Conservation (phyloP, 805 yeast species). For the Myxozyma nipponensis region DNA sequence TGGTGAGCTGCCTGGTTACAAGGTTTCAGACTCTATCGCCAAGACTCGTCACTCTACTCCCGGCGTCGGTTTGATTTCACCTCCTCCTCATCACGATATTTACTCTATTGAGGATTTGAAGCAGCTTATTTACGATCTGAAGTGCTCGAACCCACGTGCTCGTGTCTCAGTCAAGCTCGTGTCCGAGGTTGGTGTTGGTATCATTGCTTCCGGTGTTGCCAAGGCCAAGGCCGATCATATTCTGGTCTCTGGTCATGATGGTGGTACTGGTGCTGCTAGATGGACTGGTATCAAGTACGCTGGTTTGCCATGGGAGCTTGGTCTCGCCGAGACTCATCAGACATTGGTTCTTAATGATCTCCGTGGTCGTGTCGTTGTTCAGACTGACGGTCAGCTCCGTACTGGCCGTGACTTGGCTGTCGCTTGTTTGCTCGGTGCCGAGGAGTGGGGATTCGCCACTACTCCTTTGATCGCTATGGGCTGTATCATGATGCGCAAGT, state of each 20-base stretch:
- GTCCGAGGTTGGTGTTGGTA: conserved; percentile 98
- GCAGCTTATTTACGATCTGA: conserved; percentile 92
- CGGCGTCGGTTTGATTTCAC: conserved; percentile 94
- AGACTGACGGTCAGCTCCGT: conserved; percentile 97
- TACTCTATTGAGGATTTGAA: conserved; percentile 97
- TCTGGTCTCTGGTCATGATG: conserved; percentile 95
- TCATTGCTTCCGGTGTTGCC: conserved; percentile 98
- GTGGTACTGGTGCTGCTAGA: conserved; percentile 99
- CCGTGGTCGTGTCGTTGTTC: conserved; percentile 92
- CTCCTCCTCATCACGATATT: conserved; percentile 98
- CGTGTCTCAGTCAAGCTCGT: conserved; percentile 95
- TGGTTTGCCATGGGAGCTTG: conserved; percentile 98
- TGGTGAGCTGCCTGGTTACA: conserved; percentile 95
- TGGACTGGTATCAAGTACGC: conserved; percentile 97
- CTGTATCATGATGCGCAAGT: conserved; percentile 92
- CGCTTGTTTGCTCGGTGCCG: conserved; percentile 95
- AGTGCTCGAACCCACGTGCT: conserved; percentile 95
- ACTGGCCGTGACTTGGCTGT: conserved; percentile 96
- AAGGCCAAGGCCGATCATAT: conserved; percentile 98
- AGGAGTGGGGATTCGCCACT: conserved; percentile 97
- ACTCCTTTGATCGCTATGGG: conserved; percentile 97
- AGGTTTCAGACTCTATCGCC: conserved; percentile 83
- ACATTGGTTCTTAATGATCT: conserved; percentile 92
- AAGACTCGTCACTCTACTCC: conserved; percentile 95
- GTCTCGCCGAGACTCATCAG: conserved; percentile 97